Evolutionary conservation across 2,329 filamentous ascomycete genomes (phyloP), one percentile per base, ranked within the genome.

Genomic region (Hypoxylon sp.): DNA sequence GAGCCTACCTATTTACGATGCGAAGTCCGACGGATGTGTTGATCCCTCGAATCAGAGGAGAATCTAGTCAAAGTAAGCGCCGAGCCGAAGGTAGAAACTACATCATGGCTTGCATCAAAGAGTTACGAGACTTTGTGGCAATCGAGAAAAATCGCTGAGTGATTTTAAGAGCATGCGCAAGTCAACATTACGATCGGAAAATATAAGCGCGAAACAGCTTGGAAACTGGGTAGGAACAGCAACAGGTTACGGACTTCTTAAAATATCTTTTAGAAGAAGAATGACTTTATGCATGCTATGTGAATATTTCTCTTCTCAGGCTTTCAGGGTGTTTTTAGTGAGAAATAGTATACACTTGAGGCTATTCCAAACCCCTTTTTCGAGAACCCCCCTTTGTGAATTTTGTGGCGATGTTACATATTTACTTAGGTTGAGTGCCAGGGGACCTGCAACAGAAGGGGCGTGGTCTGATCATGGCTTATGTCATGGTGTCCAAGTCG

Each of bases 31-130:
- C 10, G 8, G 32, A n/a, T n/a, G 19, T 47, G 30, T 32, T 11
- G 37, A 52, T 22, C 49, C 34, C 49, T 34, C 13, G 46, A 28
- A 43, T 32, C 15, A 22, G 26, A 28, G 30, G 55, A 50, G 41
- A 52, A 46, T 7, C 46, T n/a, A 39, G 26, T 28, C 34, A 52
- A 28, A 46, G 22, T 61, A 68, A 68, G 46, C 58, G 65, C 65
- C 57, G 65, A 64, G 67, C 62, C 59, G 49, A 59, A 52, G 34
- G 19, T 50, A 41, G 15, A 41, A 41, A 26, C 8, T 24, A 39
- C 7, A 26, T 26, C 7, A 7, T 7, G 41, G 50, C 20, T 57
- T 44, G 41, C 50, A 17, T 56, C 13, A 11, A 11, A 19, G 30
- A 34, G 6, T 28, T 17, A 26, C 4, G 46, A 56, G 50, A 34